phyloP scores from a whole-genome alignment of 805 yeast species.

The Lipomyces kockii region DNA sequence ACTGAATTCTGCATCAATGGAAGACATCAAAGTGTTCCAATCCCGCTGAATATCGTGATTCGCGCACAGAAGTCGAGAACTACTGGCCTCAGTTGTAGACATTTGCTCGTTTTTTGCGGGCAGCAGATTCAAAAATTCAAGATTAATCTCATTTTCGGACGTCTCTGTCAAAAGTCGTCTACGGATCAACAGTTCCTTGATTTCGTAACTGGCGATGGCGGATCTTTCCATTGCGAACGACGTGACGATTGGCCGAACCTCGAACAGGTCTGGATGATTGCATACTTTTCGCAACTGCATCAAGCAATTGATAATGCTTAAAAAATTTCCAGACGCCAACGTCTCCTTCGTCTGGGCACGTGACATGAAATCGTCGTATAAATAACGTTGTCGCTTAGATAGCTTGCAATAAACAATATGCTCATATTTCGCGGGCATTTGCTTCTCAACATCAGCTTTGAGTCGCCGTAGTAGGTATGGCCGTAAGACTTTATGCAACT shows the following conservation, averaged over 20 bases:
- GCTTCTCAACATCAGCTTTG: slow-evolving; percentile 96
- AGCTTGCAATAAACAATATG: slow-evolving; percentile 90
- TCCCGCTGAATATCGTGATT: slow-evolving; percentile 47
- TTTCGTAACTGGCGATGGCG: slow-evolving; percentile 57
- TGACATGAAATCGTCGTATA: slow-evolving; percentile 97
- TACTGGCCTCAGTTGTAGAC: slow-evolving; percentile 38
- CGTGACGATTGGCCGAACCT: slow-evolving; percentile 91
- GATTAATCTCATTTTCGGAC: slow-evolving; percentile 49
- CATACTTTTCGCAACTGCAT: slow-evolving; percentile 98
- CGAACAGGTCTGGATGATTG: slow-evolving; percentile 95
- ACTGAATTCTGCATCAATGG: slow-evolving; percentile 3
- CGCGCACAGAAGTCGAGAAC: slow-evolving; percentile 18
- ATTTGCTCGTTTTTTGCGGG: slow-evolving; percentile 58
- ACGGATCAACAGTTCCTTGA: slow-evolving; percentile 50
- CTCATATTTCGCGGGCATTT: slow-evolving; percentile 98
- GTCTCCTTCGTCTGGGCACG: slow-evolving; percentile 95
- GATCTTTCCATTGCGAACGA: slow-evolving; percentile 77
- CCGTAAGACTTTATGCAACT: slow-evolving; percentile 89
- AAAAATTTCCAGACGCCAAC: slow-evolving; percentile 88
- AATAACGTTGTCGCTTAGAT: slow-evolving; percentile 86
- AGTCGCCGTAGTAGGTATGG: slow-evolving; percentile 90
- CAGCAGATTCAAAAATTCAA: slow-evolving; percentile 64
- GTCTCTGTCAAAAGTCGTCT: slow-evolving; percentile 44
- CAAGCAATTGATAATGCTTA: slow-evolving; percentile 93
- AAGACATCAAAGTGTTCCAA: slow-evolving; percentile 42